Evolutionary conservation across 2,329 filamentous ascomycete species (phyloP), one percentile per base, ranked within the genome.

Genomic region (Aspergillus luchuensis): DNA sequence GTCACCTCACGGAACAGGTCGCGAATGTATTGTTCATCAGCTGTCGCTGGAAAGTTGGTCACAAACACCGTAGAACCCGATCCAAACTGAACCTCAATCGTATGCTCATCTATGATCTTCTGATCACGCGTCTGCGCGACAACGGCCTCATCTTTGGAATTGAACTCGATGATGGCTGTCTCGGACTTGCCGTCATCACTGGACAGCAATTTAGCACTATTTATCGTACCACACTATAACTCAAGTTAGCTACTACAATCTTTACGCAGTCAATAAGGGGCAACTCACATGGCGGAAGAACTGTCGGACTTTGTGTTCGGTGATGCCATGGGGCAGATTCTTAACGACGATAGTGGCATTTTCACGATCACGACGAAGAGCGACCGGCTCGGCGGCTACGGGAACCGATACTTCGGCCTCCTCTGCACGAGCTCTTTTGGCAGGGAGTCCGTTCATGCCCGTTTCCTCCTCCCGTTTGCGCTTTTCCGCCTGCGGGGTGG

Each of bases 101-200:
- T 85, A 38, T 85, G 84, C 23, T 90, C 88, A 56, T 89, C 87
- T 67, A 97, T 88, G 58, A 86, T 87, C 73, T 96, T 97, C 56
- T 88, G 87, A 71, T 97, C 88, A 63, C 91, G 88, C 13, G 92
- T 89, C 65, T 93, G 82, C 5, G 95, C 94, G 21, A 91, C 89
- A 55, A 89, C 82, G 7, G 91, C 92, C 67, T 97, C 93, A 58
- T 96, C 91, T 4, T 86, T 82, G 0, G 87, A 85, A 61, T 89
- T 87, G 68, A 98, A 97, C 74, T 99, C 95, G 53, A 99, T 87
- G 49, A 95, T 81, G 2, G 92, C 92, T 4, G 88, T 88, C 13
- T 87, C 79, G 2, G 87, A 86, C 49, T 84, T 78, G n/a, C 80
- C 81, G 50, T 87, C 82, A 2, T 83, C 76, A 47, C 91, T 88